Evolutionary conservation across 2,329 filamentous ascomycete species (phyloP), one percentile per base, ranked within the genome.

Genomic region (Fusarium sulawesiense): DNA sequence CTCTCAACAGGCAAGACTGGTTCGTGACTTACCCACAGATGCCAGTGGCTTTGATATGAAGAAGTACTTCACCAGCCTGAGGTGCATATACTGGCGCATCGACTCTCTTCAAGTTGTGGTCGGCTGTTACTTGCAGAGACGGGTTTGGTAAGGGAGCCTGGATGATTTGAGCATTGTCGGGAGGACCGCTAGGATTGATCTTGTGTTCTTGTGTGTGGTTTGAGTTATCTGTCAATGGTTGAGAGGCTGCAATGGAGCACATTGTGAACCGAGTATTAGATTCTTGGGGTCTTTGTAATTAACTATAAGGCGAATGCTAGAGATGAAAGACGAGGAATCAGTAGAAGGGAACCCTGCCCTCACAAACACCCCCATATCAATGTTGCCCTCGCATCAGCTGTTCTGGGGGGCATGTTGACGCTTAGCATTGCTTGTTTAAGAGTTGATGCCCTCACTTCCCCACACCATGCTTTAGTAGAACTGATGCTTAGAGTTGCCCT

Each of bases 21-120:
- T 62, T 78, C 29, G 14, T 27, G 7, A 47, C 72, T 47, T 78
- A 88, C 83, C 89, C 89, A 78, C 89, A 91, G 40, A 91, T 87
- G 45, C 89, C 89, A 5, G 88, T 90, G 2, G 85, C 84, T 74
- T 88, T 89, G 70, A 91, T 83, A 64, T 91, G 88, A 12, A 91
- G 72, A 3, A 90, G 78, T 3, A 87, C 88, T 68, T 91, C 86
- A 18, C 85, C 86, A 9, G 79, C 78, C 9, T 80, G 79, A 5
- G 88, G 88, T 29, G 82, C 83, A 69, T 84, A 82, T 3, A 90
- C 83, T 9, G 88, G 88, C 2, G 86, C 86, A 46, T 90, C 84
- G 29, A 85, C 81, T 14, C 83, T 76, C 74, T 89, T 89, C 57
- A 91, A 74, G 7, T 81, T 80, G 73, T 90, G 88, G 72, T 90